These are phyloP conservation scores for Venturia nashicola DNA, from an alignment of 2,329 filamentous ascomycete genomes.

Conservation along the genomic window DNA sequence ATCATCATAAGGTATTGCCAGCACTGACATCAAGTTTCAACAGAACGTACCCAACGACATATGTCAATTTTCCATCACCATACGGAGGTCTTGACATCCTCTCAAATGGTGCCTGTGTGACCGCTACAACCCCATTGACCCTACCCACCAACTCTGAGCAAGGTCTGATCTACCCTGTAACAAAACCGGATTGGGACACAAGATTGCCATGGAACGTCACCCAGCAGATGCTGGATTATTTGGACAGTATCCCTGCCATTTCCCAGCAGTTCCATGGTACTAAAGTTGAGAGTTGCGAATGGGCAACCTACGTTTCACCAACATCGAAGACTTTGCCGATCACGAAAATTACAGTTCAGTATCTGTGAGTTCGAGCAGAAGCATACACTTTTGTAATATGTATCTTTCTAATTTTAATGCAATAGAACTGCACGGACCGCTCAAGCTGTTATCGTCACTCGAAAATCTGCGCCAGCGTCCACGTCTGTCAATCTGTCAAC, in stretches of 20 bases:
- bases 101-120: neutral
- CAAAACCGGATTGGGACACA: neutral
- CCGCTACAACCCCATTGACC: neutral
- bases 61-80: neutral
- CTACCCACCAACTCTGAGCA: neutral
- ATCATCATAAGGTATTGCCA: neutral
- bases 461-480: neutral
- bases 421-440: neutral
- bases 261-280: neutral
- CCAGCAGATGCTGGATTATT: neutral
- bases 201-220: neutral
- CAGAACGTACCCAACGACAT: neutral
- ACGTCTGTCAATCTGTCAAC: neutral
- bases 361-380: neutral
- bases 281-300: neutral
- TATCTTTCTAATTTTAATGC: neutral
- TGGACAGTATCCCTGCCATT: neutral
- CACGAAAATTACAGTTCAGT: neutral
- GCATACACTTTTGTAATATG: neutral
- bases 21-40: neutral
- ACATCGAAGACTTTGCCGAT: neutral
- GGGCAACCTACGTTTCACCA: neutral
- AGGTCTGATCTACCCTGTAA: neutral
- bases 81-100: neutral
- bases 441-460: neutral